Evolutionary conservation across 2,329 filamentous ascomycete species (phyloP).

Genomic region (Alternaria ventricosa): DNA sequence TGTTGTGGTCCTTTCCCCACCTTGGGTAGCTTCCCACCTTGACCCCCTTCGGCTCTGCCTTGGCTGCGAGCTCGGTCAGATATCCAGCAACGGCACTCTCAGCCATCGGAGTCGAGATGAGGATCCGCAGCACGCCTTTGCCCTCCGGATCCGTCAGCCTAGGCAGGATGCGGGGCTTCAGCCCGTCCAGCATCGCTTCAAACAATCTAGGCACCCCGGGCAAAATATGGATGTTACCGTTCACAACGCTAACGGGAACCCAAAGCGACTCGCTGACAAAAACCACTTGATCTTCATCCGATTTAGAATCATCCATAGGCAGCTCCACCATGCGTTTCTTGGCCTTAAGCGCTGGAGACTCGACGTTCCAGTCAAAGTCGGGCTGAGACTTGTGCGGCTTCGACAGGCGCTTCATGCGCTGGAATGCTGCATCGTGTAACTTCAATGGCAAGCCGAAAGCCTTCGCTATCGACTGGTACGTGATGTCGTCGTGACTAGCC

Average conservation of each 20-base stretch:
- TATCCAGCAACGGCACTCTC: slow-evolving; percentile 87
- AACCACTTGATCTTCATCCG: slow-evolving; percentile 73
- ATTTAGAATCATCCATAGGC: slow-evolving; percentile 72
- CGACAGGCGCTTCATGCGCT: slow-evolving; percentile 82
- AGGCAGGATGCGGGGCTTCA: slow-evolving; percentile 74
- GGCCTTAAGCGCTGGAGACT: slow-evolving; percentile 77
- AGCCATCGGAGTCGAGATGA: slow-evolving; percentile 85
- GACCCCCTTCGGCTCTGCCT: slow-evolving; percentile 76
- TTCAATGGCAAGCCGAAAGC: slow-evolving; percentile 80
- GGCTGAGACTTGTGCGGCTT: slow-evolving; percentile 75
- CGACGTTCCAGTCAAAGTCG: slow-evolving; percentile 83
- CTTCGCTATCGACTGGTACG: slow-evolving; percentile 90
- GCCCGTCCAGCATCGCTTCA: slow-evolving; percentile 75
- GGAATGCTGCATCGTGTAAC: slow-evolving; percentile 77
- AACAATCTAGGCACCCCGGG: slow-evolving; percentile 90
- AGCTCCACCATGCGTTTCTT: slow-evolving; percentile 91
- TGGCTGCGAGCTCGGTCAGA: slow-evolving; percentile 77
- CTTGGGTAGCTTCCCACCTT: slow-evolving; percentile 96
- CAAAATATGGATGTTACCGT: slow-evolving; percentile 91
- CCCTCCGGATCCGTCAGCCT: slow-evolving; percentile 79
- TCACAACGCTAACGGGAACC: slow-evolving; percentile 89
- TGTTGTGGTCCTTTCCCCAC: slow-evolving; percentile 87
- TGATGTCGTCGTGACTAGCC: slow-evolving; percentile 91
- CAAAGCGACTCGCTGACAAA: slow-evolving; percentile 84
- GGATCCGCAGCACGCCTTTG: slow-evolving; percentile 76